Conservation (phyloP, 1,139 yeast species). For the Hyphopichia wangnamkhiaoensis region DNA sequence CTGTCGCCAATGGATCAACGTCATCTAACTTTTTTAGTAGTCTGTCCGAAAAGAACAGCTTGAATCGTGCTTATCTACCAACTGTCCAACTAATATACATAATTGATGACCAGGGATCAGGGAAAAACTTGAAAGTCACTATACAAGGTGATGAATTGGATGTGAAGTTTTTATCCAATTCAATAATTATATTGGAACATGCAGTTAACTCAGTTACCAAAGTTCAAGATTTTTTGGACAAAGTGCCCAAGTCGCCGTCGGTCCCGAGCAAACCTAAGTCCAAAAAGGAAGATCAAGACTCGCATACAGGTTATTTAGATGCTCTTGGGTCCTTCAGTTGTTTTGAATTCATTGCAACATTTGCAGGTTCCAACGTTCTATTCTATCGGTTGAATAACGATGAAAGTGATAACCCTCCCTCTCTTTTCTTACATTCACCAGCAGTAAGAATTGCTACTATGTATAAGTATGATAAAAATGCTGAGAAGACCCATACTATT, state of each 20-base stretch:
- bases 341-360: constrained; percentile 53
- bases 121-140: constrained; percentile 39
- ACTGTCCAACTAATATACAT: constrained; percentile 62
- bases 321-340: constrained; percentile 39
- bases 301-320: constrained; percentile 20
- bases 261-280: constrained; percentile 9
- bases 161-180: constrained; percentile 58
- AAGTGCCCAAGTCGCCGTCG: constrained; percentile 12
- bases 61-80: constrained; percentile 68
- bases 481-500: constrained; percentile 42
- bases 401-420: constrained; percentile 46
- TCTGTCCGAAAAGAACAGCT: constrained; percentile 44
- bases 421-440: constrained; percentile 74
- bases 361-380: constrained; percentile 71
- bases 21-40: constrained; percentile 53
- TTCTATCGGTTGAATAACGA: constrained; percentile 49
- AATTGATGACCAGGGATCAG: constrained; percentile 30
- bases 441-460: constrained; percentile 58
- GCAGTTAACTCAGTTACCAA: constrained; percentile 44
- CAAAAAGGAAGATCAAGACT: constrained; percentile 14
- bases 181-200: constrained; percentile 49
- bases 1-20: constrained; percentile 63
- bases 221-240: constrained; percentile 40
- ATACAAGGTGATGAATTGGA: constrained; percentile 70
- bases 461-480: constrained; percentile 28